Evolutionary conservation across 345 rosid species (phyloP).

Genomic region (Arabidopsis suecica): DNA sequence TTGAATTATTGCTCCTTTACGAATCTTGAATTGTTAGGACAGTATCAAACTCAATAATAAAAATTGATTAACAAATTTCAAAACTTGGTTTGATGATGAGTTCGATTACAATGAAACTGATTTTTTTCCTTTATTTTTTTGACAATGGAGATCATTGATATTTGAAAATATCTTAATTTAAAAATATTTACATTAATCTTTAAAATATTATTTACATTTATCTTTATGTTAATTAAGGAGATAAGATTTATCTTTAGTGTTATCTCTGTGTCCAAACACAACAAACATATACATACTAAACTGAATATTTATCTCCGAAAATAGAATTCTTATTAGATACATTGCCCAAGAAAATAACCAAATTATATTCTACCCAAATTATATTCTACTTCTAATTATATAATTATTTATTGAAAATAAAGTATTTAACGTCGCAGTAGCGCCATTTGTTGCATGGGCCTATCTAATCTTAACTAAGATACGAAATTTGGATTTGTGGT

Average conservation of each 20-base stretch:
- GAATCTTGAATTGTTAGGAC: no score
- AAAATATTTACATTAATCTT: no score
- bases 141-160: no score
- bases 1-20: no score
- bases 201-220: no score
- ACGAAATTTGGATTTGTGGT: constrained; percentile 5
- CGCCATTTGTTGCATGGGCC: background rate
- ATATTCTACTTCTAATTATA: background rate
- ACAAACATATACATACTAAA: background rate
- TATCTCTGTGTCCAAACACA: background rate
- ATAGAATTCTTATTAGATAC: background rate
- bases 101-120: background rate
- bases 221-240: no score
- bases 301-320: background rate
- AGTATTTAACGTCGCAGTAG: background rate
- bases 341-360: background rate
- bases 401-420: background rate
- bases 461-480: background rate
- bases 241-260: no score
- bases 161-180: no score
- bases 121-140: no score
- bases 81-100: background rate
- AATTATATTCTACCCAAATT: background rate
- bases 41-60: no score
- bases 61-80: no score